Conservation (phyloP, 2,329 filamentous ascomycete species). For the Cladophialophora carrionii region DNA sequence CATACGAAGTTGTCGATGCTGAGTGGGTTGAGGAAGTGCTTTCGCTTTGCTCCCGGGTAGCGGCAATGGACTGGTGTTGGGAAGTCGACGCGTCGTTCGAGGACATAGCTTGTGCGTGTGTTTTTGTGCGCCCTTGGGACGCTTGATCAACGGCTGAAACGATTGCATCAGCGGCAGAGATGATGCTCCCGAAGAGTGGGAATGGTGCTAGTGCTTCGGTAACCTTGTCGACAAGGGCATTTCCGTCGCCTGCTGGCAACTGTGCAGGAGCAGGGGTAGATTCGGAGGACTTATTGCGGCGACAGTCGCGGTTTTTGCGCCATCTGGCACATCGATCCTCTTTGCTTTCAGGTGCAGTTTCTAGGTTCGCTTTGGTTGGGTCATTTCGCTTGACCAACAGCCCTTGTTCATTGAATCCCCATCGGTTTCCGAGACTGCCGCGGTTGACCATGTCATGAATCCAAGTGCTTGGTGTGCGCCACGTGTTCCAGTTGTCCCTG, state of each 20-base stretch:
- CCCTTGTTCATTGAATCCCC: constrained; percentile 40
- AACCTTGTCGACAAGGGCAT: constrained; percentile 22
- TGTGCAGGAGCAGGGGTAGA: neutral
- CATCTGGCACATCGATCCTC: constrained; percentile 18
- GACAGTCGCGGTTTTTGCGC: constrained; percentile 21
- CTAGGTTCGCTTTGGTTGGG: neutral
- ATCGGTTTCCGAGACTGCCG: constrained; percentile 48
- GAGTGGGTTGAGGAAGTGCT: constrained; percentile 17
- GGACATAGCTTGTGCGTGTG: neutral
- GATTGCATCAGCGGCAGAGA: constrained; percentile 27
- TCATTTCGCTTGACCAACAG: constrained; percentile 26
- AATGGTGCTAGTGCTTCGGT: constrained; percentile 23
- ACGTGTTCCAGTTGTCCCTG: constrained; percentile 36
- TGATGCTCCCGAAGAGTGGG: constrained; percentile 25
- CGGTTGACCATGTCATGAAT: constrained; percentile 47
- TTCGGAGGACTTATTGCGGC: constrained; percentile 13
- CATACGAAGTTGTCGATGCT: constrained; percentile 15
- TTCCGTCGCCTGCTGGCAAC: constrained; percentile 14
- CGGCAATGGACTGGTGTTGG: neutral
- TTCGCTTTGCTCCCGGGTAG: neutral
- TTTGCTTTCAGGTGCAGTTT: neutral
- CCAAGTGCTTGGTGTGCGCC: constrained; percentile 45
- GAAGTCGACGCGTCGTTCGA: neutral
- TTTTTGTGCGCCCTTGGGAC: constrained; percentile 8
- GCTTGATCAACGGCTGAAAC: constrained; percentile 26